Conservation (phyloP, 2,329 filamentous ascomycete genomes). For the Sporothrix inflata region DNA sequence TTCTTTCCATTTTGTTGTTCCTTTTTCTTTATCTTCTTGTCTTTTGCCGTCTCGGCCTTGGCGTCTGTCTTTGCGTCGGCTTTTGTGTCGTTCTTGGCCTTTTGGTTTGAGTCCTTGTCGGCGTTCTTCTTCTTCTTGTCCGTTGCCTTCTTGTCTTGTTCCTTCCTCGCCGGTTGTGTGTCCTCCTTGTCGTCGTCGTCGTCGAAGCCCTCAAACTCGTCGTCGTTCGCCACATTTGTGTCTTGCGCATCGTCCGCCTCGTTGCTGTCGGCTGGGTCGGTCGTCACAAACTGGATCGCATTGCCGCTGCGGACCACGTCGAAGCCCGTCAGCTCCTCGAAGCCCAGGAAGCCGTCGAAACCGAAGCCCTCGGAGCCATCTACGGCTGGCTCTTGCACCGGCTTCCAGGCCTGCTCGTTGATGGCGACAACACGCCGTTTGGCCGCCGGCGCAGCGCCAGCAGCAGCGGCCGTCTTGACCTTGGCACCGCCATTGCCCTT, state of each 20-base stretch:
- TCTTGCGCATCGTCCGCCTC: background rate
- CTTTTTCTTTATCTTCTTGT: constrained; percentile 17
- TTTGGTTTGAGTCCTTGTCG: constrained; percentile 27
- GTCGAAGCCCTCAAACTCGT: constrained; percentile 41
- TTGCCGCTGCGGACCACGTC: constrained; percentile 73
- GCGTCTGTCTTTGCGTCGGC: constrained; percentile 22
- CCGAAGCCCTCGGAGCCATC: constrained; percentile 5
- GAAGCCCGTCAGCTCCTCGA: constrained; percentile 91
- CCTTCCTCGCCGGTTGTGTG: constrained; percentile 32
- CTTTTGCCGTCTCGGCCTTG: constrained; percentile 9
- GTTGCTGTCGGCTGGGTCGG: background rate
- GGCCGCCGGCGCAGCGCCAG: background rate
- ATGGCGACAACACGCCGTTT: constrained; percentile 51
- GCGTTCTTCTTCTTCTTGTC: constrained; percentile 28
- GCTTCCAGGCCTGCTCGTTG: constrained; percentile 59
- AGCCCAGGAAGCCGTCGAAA: constrained; percentile 79
- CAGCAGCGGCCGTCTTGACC: background rate
- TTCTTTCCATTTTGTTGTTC: background rate
- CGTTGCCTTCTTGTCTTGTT: background rate
- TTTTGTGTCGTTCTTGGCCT: constrained; percentile 30
- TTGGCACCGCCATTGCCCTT: constrained; percentile 24
- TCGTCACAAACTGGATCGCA: constrained; percentile 59
- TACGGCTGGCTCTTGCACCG: constrained; percentile 70
- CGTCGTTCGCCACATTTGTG: constrained; percentile 37
- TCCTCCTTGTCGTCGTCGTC: constrained; percentile 36